These are phyloP conservation scores for Luvunga scandens DNA, from an alignment of 345 rosid species.

Conservation along the genomic window DNA sequence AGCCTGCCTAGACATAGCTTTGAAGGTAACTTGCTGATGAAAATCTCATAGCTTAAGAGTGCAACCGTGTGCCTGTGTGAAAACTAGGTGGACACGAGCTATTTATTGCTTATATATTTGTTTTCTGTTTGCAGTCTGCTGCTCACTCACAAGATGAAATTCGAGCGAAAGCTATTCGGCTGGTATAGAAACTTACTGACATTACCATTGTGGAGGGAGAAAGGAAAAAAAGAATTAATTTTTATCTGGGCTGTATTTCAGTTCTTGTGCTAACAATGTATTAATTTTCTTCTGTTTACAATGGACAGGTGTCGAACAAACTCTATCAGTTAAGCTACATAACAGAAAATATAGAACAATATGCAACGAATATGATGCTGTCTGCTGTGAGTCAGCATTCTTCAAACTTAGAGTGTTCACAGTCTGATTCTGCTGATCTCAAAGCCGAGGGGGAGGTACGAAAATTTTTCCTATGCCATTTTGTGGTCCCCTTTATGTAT, in stretches of 20 bases:
- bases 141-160: constrained; percentile 89
- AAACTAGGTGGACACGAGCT: neutral
- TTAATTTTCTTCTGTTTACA: constrained; percentile 14
- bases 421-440: constrained; percentile 42
- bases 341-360: constrained; percentile 74
- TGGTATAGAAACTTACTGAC: constrained; percentile 47
- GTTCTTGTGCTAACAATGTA: constrained; percentile 8
- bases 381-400: constrained; percentile 55
- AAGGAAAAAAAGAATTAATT: neutral
- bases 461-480: neutral
- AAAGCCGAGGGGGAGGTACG: constrained; percentile 61
- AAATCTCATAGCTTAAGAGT: neutral
- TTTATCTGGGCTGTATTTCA: neutral
- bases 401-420: constrained; percentile 40
- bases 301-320: constrained; percentile 87
- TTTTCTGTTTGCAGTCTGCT: constrained; percentile 69
- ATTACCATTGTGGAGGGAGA: neutral
- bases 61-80: neutral
- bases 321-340: constrained; percentile 76
- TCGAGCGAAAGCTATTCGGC: constrained; percentile 88
- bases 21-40: constrained; percentile 52
- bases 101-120: constrained; percentile 26
- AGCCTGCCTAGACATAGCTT: constrained; percentile 78
- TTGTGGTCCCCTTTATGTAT: neutral
- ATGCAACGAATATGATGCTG: constrained; percentile 74